These are phyloP conservation scores for Suillus luteus DNA, from an alignment of 768 basidiomycete species.

Conservation along the genomic window DNA sequence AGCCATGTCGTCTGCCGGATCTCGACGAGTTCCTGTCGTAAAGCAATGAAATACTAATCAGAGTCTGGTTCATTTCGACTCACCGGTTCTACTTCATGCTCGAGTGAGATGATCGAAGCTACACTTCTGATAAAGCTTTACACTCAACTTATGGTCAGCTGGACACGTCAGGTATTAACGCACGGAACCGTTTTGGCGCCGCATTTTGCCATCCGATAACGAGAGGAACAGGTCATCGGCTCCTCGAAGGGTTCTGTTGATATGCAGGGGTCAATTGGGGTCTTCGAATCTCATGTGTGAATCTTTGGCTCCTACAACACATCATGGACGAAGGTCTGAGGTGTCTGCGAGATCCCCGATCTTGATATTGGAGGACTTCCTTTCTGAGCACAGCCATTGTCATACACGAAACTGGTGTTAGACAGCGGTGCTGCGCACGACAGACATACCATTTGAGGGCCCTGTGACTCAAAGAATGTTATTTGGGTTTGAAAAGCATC, in stretches of 20 bases:
- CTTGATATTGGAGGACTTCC: not conserved
- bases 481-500: not conserved
- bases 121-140: slow-evolving; percentile 1
- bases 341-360: not conserved
- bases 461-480: not conserved
- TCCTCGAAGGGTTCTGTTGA: not conserved
- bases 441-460: not conserved
- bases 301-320: not conserved
- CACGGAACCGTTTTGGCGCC: not conserved
- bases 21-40: not conserved
- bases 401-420: not conserved
- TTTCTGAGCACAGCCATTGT: not conserved
- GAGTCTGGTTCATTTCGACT: not conserved
- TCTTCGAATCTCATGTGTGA: slow-evolving; percentile 5
- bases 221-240: not conserved
- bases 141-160: not conserved
- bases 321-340: not conserved
- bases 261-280: not conserved
- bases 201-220: not conserved
- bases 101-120: not conserved
- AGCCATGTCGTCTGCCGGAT: not conserved
- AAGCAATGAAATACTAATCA: not conserved
- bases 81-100: not conserved
- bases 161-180: not conserved
- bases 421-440: not conserved